Percentiles rank a stretch among this genome's conserved stretches.
phyloP scores from a whole-genome alignment of 208 protist species.

The Leishmania gerbilli region DNA sequence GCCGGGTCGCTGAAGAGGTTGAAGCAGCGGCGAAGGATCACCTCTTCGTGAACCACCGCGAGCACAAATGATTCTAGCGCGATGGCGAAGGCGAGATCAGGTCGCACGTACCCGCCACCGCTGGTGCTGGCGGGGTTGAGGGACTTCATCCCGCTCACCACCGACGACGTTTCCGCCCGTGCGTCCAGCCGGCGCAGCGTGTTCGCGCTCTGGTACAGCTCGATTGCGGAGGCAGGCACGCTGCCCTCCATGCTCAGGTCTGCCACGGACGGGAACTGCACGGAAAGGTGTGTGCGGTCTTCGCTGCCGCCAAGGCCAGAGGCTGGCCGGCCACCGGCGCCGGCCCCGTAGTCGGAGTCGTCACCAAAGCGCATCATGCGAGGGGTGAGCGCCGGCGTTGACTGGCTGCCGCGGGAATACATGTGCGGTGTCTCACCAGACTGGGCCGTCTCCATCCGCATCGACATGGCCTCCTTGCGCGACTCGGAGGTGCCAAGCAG shows the following conservation, averaged over 20 bases:
- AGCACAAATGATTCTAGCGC: slow-evolving; percentile 67
- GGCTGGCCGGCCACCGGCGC: slow-evolving; percentile 20
- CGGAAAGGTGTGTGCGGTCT: slow-evolving; percentile 36
- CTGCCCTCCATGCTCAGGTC: slow-evolving; percentile 34
- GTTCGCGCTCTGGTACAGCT: slow-evolving; percentile 50
- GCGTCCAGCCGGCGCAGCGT: slow-evolving; percentile 50
- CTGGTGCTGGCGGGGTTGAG: slow-evolving; percentile 30
- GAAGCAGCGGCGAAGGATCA: slow-evolving; percentile 67
- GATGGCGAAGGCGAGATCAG: slow-evolving; percentile 82
- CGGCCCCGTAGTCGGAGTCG: slow-evolving; percentile 22
- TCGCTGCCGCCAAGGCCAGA: slow-evolving; percentile 11
- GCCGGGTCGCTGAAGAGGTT: slow-evolving; percentile 29
- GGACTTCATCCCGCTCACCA: slow-evolving; percentile 36
- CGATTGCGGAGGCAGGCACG: slow-evolving; percentile 27
- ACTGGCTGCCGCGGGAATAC: slow-evolving; percentile 21
- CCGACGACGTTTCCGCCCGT: slow-evolving; percentile 35
- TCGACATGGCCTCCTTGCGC: slow-evolving; percentile 38
- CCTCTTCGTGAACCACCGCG: slow-evolving; percentile 73
- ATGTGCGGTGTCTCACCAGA: slow-evolving; percentile 48
- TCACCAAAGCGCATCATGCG: slow-evolving; percentile 46
- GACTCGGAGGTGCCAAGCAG: slow-evolving; percentile 57
- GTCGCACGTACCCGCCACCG: slow-evolving; percentile 52
- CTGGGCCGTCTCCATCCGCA: slow-evolving; percentile 56
- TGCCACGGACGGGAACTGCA: slow-evolving; percentile 53
- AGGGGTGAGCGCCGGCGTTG: slow-evolving; percentile 51